Evolutionary conservation across 768 basidiomycete genomes (phyloP).

Genomic region (Pulveroboletus sp.): DNA sequence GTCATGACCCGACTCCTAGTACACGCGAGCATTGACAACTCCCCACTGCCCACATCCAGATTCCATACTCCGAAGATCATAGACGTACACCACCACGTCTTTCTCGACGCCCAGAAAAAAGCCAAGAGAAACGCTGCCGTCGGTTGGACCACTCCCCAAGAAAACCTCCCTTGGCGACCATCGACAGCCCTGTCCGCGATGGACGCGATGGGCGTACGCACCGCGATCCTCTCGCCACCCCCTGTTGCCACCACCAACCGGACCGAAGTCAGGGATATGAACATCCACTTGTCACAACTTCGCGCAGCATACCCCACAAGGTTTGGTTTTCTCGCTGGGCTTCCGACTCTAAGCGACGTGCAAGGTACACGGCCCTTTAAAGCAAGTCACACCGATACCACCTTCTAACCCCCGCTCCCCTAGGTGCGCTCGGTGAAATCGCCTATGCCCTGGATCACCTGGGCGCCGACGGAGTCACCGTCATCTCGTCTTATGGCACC

Average conservation of each 20-base stretch:
- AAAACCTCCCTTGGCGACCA: constrained; percentile 63
- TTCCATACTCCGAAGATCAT: constrained; percentile 27
- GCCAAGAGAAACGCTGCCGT: constrained; percentile 39
- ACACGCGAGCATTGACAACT: neutral
- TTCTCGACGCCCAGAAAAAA: constrained; percentile 52
- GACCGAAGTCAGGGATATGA: constrained; percentile 41
- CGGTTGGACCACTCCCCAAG: constrained; percentile 61
- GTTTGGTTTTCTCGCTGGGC: constrained; percentile 68
- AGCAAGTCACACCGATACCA: neutral
- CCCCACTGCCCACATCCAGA: neutral
- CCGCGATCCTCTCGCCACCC: constrained; percentile 66
- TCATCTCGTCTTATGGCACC: constrained; percentile 65
- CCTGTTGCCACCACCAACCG: constrained; percentile 47
- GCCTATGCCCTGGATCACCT: constrained; percentile 57
- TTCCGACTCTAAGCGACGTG: constrained; percentile 61
- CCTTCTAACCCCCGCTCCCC: constrained; percentile 5
- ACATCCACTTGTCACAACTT: constrained; percentile 44
- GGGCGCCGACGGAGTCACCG: constrained; percentile 57
- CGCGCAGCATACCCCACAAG: constrained; percentile 47
- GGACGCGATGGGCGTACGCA: constrained; percentile 54
- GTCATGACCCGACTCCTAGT: constrained; percentile 18
- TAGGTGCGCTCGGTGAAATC: constrained; percentile 61
- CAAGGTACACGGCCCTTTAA: constrained; percentile 39
- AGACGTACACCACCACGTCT: constrained; percentile 79
- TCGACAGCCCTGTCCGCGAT: constrained; percentile 57